phyloP scores from a whole-genome alignment of 2,329 filamentous ascomycete genomes.

The Lasiodiplodia theobromae region DNA sequence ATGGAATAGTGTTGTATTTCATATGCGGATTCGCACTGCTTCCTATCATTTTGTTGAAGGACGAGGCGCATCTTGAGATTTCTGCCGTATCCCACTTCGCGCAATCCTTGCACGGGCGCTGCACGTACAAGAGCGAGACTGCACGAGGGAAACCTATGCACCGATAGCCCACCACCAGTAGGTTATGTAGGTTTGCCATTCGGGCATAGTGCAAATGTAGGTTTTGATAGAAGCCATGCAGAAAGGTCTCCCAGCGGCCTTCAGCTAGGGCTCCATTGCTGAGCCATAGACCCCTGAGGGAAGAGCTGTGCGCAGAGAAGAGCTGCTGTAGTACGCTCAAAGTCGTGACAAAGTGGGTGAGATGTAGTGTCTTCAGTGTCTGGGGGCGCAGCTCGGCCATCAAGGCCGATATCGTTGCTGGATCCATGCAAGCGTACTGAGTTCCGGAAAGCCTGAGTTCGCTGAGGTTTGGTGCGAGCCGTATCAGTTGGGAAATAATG shows the following conservation, averaged over 20 bases:
- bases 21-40: rapidly evolving
- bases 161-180: not conserved
- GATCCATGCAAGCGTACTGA: not conserved
- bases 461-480: not conserved
- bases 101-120: not conserved
- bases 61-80: rapidly evolving
- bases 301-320: not conserved
- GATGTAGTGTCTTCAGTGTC: not conserved
- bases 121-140: not conserved
- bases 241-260: not conserved
- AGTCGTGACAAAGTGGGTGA: not conserved
- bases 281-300: not conserved
- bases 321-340: not conserved
- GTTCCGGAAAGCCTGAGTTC: not conserved
- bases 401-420: not conserved
- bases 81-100: not conserved
- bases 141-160: not conserved
- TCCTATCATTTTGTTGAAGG: not conserved
- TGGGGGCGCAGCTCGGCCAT: not conserved
- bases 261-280: not conserved
- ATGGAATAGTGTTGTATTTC: not conserved
- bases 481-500: not conserved
- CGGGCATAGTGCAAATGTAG: not conserved
- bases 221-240: not conserved
- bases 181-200: not conserved